These are phyloP conservation scores for Nevesoporus exiguus DNA, from an alignment of 768 basidiomycete genomes.

Conservation along the genomic window DNA sequence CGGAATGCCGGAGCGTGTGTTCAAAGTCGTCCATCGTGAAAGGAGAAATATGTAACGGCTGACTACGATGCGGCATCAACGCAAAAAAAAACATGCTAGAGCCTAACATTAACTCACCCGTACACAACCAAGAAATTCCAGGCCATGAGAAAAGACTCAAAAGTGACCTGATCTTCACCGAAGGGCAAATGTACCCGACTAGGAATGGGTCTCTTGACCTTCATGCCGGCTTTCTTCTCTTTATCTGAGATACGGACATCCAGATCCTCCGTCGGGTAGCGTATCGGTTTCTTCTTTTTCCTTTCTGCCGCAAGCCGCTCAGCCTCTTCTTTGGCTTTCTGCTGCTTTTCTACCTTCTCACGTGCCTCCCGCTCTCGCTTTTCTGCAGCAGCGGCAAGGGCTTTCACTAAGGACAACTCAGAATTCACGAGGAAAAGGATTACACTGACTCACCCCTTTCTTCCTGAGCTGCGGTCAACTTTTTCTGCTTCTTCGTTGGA, in stretches of 20 bases:
- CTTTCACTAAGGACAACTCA: constrained; percentile 24
- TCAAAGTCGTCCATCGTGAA: constrained; percentile 95
- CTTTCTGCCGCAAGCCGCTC: constrained; percentile 71
- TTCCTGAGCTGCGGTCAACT: constrained; percentile 67
- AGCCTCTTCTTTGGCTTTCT: constrained; percentile 64
- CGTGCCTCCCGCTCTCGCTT: constrained; percentile 67
- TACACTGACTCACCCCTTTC: constrained; percentile 54
- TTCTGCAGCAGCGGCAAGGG: constrained; percentile 42
- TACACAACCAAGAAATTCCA: constrained; percentile 96
- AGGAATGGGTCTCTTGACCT: constrained; percentile 61
- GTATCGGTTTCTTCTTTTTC: constrained; percentile 86
- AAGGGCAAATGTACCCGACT: constrained; percentile 66
- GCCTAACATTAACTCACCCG: constrained; percentile 56
- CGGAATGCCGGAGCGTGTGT: constrained; percentile 75
- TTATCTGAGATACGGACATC: constrained; percentile 77
- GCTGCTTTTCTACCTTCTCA: constrained; percentile 65
- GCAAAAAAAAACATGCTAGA: neutral
- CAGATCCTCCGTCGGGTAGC: constrained; percentile 91
- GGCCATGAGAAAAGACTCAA: constrained; percentile 83
- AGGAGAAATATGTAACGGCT: constrained; percentile 81
- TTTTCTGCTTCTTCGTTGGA: constrained; percentile 79
- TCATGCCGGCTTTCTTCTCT: constrained; percentile 78
- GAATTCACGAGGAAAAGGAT: constrained; percentile 5
- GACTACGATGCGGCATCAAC: constrained; percentile 42
- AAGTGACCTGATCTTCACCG: constrained; percentile 56